Evolutionary conservation across 768 basidiomycete species (phyloP).

Genomic region (Pholiota conissans): DNA sequence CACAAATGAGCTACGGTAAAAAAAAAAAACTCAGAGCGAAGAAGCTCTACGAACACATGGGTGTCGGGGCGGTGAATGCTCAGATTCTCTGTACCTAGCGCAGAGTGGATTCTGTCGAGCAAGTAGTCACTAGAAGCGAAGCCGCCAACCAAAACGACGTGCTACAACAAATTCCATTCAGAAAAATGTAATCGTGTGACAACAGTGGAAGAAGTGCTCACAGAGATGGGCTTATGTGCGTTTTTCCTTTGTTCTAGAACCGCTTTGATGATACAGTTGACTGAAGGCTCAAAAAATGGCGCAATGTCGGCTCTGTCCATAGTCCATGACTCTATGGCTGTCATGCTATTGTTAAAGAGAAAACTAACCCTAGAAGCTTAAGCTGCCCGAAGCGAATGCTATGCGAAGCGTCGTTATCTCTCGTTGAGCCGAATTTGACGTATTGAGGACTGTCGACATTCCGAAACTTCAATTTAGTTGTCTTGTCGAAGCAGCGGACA

Average conservation of each 20-base stretch:
- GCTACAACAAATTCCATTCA: too few species aligned
- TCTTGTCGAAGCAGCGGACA: conserved; percentile 45
- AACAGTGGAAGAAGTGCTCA: too few species aligned
- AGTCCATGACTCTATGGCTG: conserved; percentile 31
- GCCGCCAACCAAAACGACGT: conserved; percentile 42
- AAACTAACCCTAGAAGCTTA: conserved; percentile 38
- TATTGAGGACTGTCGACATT: conserved; percentile 39
- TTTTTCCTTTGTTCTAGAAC: conserved; percentile 23
- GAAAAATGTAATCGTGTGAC: too few species aligned
- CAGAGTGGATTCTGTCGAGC: conserved; percentile 40
- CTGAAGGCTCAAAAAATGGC: conserved; percentile 38
- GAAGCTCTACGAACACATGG: too few species aligned
- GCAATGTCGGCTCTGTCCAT: too few species aligned
- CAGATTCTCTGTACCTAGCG: too few species aligned
- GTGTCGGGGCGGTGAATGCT: too few species aligned
- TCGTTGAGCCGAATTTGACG: conserved; percentile 46
- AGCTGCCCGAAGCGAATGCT: conserved; percentile 50
- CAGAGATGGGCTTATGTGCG: conserved; percentile 27
- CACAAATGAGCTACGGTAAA: too few species aligned
- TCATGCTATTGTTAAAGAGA: background rate
- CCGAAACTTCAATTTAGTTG: conserved; percentile 45
- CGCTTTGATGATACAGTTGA: conserved; percentile 30
- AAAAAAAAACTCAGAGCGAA: too few species aligned
- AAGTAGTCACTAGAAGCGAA: conserved; percentile 59
- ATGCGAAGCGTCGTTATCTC: conserved; percentile 38